Conservation (phyloP, 495 filamentous ascomycete species). For the Cetradonia linearis region DNA sequence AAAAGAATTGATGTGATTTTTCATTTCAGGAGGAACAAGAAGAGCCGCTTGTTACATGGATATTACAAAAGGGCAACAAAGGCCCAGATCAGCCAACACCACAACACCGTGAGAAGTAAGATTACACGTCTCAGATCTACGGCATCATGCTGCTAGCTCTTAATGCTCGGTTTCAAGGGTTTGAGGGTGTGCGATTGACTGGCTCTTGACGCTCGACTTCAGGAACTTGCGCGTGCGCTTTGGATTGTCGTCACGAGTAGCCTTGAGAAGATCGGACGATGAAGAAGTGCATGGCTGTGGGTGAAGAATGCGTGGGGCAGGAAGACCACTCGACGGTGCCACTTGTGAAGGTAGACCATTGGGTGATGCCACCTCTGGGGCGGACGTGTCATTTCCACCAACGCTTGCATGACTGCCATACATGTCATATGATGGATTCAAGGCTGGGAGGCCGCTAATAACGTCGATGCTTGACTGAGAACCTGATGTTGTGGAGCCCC, state of each 20-base stretch:
- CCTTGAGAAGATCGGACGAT: conserved; percentile 6
- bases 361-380: neutral
- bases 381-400: conserved; percentile 7
- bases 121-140: neutral
- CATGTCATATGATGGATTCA: conserved; percentile 20
- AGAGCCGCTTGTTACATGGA: neutral
- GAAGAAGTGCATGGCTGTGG: conserved; percentile 12
- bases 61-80: neutral
- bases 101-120: neutral
- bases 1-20: neutral
- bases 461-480: neutral
- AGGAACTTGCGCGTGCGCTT: conserved; percentile 2
- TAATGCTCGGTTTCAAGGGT: neutral
- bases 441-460: conserved; percentile 12
- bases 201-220: conserved; percentile 1
- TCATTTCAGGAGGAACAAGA: neutral
- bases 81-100: neutral
- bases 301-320: conserved; percentile 7
- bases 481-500: neutral
- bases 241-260: conserved; percentile 1
- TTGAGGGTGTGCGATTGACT: neutral
- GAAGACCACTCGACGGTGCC: neutral
- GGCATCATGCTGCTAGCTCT: neutral
- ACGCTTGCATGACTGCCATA: conserved; percentile 21
- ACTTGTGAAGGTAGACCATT: neutral